A percentile compares a stretch with the other conserved stretches of the same genome.
Conservation (phyloP, 192 early-diverging fungal species). For the Ramicandelaber brevisporus region DNA sequence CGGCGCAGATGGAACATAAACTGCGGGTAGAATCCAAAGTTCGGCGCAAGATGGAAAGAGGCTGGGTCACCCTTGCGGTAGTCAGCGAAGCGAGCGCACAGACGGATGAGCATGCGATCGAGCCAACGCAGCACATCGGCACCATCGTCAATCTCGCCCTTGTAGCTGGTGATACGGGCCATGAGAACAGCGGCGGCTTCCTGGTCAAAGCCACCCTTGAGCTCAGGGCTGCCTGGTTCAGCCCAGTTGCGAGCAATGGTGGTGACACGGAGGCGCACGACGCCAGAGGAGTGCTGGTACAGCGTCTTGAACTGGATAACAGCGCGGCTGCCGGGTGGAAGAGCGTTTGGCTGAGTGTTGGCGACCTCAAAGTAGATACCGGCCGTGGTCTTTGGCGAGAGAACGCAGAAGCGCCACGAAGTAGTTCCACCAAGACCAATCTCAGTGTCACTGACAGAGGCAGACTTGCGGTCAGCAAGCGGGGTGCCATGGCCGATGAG, state of each 20-base stretch:
- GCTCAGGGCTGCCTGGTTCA: constrained; percentile 59
- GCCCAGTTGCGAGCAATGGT: constrained; percentile 77
- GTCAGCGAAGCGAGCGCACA: constrained; percentile 93
- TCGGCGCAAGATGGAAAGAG: constrained; percentile 68
- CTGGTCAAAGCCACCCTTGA: constrained; percentile 85
- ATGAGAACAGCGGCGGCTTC: constrained; percentile 93
- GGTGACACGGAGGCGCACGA: constrained; percentile 75
- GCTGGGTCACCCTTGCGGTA: constrained; percentile 87
- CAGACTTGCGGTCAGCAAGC: constrained; percentile 65
- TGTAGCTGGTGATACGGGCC: constrained; percentile 89
- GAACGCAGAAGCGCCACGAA: constrained; percentile 80
- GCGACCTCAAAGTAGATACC: constrained; percentile 95
- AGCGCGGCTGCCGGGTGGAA: constrained; percentile 60
- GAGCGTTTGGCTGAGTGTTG: constrained; percentile 49
- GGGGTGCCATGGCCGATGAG: constrained; percentile 91
- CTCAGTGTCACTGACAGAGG: constrained; percentile 87
- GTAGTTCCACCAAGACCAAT: constrained; percentile 93
- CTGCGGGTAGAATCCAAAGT: constrained; percentile 97
- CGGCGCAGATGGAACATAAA: constrained; percentile 98
- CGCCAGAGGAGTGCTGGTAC: constrained; percentile 85
- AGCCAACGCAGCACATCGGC: constrained; percentile 93
- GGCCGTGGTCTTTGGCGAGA: constrained; percentile 63
- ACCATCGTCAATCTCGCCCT: constrained; percentile 90
- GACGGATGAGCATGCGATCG: constrained; percentile 92
- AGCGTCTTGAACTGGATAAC: constrained; percentile 87